Conservation (phyloP, 2,329 filamentous ascomycete species). For the Hypoxylon sp. region DNA sequence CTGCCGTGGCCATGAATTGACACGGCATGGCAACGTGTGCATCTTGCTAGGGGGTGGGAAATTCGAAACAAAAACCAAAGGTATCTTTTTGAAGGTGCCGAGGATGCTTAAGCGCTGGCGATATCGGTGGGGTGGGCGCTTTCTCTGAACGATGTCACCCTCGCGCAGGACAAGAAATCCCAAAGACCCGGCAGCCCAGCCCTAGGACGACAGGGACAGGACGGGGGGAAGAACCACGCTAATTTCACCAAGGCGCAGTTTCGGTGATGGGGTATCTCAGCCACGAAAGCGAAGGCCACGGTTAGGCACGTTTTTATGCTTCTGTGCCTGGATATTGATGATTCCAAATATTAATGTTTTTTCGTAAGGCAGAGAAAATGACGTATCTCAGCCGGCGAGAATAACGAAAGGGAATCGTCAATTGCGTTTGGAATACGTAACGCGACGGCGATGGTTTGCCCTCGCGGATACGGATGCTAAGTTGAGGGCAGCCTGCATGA, state of each 20-base stretch:
- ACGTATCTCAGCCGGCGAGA: constrained; percentile 8
- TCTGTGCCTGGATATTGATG: neutral
- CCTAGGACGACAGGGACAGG: constrained; percentile 9
- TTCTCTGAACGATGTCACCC: constrained; percentile 27
- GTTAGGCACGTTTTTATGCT: neutral
- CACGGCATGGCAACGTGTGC: constrained; percentile 8
- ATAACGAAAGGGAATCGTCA: constrained; percentile 8
- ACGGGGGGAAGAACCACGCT: neutral
- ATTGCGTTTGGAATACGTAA: constrained; percentile 15
- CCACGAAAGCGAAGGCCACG: constrained; percentile 12
- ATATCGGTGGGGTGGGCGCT: constrained; percentile 18
- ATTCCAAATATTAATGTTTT: neutral
- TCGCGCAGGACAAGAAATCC: constrained; percentile 20
- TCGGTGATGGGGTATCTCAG: constrained; percentile 14
- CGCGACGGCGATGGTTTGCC: constrained; percentile 8
- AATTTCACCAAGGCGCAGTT: constrained; percentile 31
- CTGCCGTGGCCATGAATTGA: constrained; percentile 4
- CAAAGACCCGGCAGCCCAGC: constrained; percentile 36
- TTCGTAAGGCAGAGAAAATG: constrained; percentile 6
- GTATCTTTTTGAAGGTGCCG: too few species aligned
- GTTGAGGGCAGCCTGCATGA: constrained; percentile 37
- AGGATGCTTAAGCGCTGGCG: constrained; percentile 20
- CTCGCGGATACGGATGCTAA: constrained; percentile 8
- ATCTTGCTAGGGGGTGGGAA: neutral
- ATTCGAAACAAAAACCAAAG: neutral